Base-by-base conservation (phyloP, 164 flowering plant genomes). In the Vitis amurensis region DNA sequence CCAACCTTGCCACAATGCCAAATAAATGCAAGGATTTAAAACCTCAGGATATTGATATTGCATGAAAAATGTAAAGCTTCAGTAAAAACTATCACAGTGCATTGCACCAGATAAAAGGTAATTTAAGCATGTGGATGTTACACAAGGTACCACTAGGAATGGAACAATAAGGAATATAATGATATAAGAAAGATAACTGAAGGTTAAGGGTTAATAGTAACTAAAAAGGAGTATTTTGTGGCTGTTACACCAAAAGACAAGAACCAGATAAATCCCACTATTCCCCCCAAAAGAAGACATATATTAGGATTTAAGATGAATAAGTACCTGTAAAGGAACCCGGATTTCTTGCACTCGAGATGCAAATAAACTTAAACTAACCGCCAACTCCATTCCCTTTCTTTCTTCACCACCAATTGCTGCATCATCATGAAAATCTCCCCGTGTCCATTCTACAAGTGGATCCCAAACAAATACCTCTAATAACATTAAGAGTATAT, bases 401-500 rank as follows among this genome's bases (percentile, higher is more conserved):
- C 98, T 87, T 83, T 95, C 99, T 74, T 95, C 99, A 70, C 99
- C 99, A 68, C 89, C 96, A 75, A 95, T 86, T 62, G 96, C 90
- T 50, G 99, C 98, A 77, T 95, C 99, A 82, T 95, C 99, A 84
- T 89, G 99, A 78, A 86, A 81, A 75, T 95, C 97, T 63, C 93
- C 99, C 59, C 97, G 87, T 71, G 99, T 91, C 99, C 99, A 95
- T 78, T 95, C 99, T 59, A 91, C 93, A 55, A 95, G 92, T 53
- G 99, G 99, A 82, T 95, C 98, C 99, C 99, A 95, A 31, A 93
- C 89, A 82, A 95, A 95, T 29, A 91, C 97, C 71, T 92, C 98
- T 63, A 95, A 76, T 64, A 95, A 78, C 99, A 92, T 95, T 73
- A 95, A 79, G 61, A 95, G 73, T 62, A 91, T 81, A 73, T 92